A percentile compares a stretch with the other conserved stretches of the same genome.
Conservation (phyloP, 208 protist genomes). For the Wallacemonas sp. region DNA sequence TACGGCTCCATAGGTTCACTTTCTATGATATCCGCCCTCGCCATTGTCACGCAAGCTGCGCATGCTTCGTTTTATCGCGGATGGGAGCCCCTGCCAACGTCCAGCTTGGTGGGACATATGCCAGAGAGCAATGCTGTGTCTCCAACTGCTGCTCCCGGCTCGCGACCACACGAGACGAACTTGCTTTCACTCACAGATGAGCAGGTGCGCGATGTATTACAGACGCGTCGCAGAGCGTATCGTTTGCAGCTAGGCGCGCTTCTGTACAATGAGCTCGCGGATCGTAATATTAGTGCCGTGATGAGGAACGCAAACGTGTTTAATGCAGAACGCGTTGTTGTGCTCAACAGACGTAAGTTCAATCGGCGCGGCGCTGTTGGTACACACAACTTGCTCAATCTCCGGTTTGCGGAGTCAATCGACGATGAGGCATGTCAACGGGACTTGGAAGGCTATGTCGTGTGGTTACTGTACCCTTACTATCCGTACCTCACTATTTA, state of each 20-base stretch:
- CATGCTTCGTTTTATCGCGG: neutral
- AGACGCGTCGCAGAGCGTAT: conserved; percentile 33
- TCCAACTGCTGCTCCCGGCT: no score
- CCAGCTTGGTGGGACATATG: conserved; percentile 48
- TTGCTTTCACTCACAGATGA: conserved; percentile 42
- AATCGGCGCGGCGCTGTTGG: conserved; percentile 75
- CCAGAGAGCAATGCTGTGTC: conserved; percentile 38
- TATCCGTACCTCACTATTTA: conserved; percentile 71
- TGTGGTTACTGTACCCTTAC: conserved; percentile 80
- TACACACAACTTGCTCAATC: conserved; percentile 55
- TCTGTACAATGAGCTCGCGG: conserved; percentile 77
- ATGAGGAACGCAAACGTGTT: conserved; percentile 84
- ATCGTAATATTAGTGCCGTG: conserved; percentile 85
- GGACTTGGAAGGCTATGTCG: conserved; percentile 39
- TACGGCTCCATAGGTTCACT: conserved; percentile 86
- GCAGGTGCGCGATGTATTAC: conserved; percentile 41
- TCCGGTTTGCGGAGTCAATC: conserved; percentile 25
- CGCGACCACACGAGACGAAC: conserved; percentile 66
- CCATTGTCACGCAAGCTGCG: conserved; percentile 59
- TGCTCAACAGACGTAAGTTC: conserved; percentile 70
- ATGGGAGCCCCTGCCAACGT: neutral
- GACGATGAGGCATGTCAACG: conserved; percentile 18
- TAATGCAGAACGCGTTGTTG: conserved; percentile 68
- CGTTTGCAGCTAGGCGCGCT: conserved; percentile 57
- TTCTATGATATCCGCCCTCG: conserved; percentile 79